phyloP scores from a whole-genome alignment of 1,284 basidiomycete species.

The Erythrobasidium hasegawianum region DNA sequence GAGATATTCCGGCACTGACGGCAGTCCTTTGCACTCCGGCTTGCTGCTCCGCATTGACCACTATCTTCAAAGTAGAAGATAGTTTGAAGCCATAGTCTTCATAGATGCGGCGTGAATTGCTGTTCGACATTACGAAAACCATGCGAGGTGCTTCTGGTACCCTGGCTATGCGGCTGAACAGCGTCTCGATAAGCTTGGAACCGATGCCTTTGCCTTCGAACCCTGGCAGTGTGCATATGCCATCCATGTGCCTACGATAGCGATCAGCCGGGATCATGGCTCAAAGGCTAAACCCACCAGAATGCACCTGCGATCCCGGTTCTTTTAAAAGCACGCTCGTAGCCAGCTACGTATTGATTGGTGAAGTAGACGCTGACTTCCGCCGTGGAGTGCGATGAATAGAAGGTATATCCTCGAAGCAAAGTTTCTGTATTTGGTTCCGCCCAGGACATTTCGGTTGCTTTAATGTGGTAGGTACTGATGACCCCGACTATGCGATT shows the following conservation, averaged over 20 bases:
- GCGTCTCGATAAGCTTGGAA: neutral
- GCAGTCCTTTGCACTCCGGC: neutral
- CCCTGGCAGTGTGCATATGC: neutral
- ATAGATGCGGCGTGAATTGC: neutral
- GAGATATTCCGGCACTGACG: neutral
- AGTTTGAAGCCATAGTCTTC: neutral
- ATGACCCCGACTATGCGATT: neutral
- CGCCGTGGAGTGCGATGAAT: too few species aligned
- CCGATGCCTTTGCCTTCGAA: neutral
- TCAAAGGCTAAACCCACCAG: too few species aligned
- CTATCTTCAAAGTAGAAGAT: neutral
- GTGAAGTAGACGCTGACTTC: too few species aligned
- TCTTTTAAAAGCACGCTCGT: too few species aligned
- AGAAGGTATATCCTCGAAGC: too few species aligned
- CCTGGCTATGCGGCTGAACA: neutral
- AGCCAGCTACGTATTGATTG: too few species aligned
- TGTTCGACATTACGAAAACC: neutral
- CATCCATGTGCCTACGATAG: neutral
- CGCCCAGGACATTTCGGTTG: neutral
- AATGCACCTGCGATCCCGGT: too few species aligned
- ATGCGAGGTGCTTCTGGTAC: neutral
- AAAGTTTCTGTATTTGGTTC: too few species aligned
- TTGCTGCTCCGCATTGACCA: neutral
- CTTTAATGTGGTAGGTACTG: neutral
- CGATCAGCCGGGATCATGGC: too few species aligned